Evolutionary conservation across 345 rosid species (phyloP), one percentile per base, ranked within the genome.

Genomic region (Sapria himalayana): DNA sequence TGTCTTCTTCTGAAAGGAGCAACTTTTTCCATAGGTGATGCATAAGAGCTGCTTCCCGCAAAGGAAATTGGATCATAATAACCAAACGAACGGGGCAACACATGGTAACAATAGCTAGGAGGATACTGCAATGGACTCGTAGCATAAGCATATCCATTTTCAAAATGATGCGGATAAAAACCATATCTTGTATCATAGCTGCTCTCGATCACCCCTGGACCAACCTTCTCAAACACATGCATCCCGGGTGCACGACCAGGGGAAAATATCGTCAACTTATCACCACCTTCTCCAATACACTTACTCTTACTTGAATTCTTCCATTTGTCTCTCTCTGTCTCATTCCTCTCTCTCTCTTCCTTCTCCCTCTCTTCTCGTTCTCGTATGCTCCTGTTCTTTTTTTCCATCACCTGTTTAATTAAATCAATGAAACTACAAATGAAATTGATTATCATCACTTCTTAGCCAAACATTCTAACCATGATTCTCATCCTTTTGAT

Each of bases 51-150:
- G 57, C 66, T 77, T 62, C 96, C 75, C 51, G 70, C 98, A 0
- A 93, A 95, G 44, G 99, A 91, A 16, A 89, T 63, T 17, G 99
- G 94, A 19, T 93, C 99, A 70, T 77, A 82, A 52, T 80, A 86
- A 38, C 96, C 93, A 48, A 93, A 92, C 62, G 95, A 79, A 33
- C 95, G 79, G 56, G 56, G 41, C 24, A 84, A 61, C 54, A 61
- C 53, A 36, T 78, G 92, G 65, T 64, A 35, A 49, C 63, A 74
- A 31, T 93, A 60, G 61, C 56, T 70, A 29, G 96, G 93, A 37
- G 99, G 96, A 39, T 95, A 91, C 14, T 91, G 99, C 1, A 92
- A 91, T 5, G 99, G 99, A 65, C 99, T 91, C 25, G 78, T 78
- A 36, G 95, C 99, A 14, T 84, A 89, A 39, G 96, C 96, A 53